Base-by-base conservation (phyloP, 352 stramenopile species). In the Phytophthora syringae region DNA sequence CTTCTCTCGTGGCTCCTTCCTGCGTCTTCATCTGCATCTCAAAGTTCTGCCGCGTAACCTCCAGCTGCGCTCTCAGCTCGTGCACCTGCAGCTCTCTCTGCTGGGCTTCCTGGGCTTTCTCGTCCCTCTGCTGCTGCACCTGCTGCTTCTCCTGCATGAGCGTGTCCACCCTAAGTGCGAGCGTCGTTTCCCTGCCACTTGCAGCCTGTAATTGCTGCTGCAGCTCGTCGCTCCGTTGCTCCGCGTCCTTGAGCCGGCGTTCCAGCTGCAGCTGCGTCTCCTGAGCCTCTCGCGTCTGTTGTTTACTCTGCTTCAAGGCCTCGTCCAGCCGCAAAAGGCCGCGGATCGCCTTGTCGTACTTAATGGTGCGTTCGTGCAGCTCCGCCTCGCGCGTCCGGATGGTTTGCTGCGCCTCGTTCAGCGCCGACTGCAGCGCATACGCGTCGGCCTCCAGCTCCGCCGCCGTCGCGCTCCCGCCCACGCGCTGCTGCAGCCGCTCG, bases 371-470 rank as follows among this genome's bases (percentile, higher is more conserved):
- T 25, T 53, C 55, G 39, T 81, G 71, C 32, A 91, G 67, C 45
- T 72, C 69, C 44, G 70, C 34, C 52, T 86, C 64, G 37, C 77
- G 78, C 34, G 60, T 42, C 22, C 75, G 72, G n/a, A 89, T 59
- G 52, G 52, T 57, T 21, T 73, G 52, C 60, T 93, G 80, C 28
- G 82, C 80, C 44, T 93, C 79, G 24, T 64, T 40, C 28, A 94
- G 75, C 21, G 71, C 60, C 16, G 67, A 74, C 56, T 89, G 79
- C 25, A 95, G 76, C 47, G 80, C 84, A 47, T 89, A 91, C 42
- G 77, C 84, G 52, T 95, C 87, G 40, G 80, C 82, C 60, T 95
- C 87, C 25, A 95, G 78, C 68, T 93, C 84, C 24, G 79, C 79
- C 12, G 87, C 84, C 21, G 72, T 90, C 56, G 82, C 74, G 62